Conservation (phyloP, 225 moss, liverwort and hornwort genomes). For the Bryum argenteum region DNA sequence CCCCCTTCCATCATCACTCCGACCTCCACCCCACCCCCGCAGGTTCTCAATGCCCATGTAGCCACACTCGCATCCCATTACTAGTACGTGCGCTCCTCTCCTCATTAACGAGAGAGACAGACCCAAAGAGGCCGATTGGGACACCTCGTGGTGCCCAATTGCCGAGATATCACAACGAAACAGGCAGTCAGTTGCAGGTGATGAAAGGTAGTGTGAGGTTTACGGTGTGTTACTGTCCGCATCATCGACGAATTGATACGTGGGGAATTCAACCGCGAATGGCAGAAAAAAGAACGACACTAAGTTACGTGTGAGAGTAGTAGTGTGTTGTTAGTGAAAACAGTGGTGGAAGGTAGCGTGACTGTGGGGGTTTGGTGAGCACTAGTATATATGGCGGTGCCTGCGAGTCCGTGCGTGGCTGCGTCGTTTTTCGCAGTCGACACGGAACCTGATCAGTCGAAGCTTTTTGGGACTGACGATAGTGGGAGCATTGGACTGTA, state of each 20-base stretch:
- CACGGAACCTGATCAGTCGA: slow-evolving; percentile 12
- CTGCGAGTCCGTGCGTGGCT: neutral
- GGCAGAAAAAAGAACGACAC: slow-evolving; percentile 40
- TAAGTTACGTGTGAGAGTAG: neutral
- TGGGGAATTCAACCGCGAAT: slow-evolving; percentile 23
- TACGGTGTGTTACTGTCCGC: neutral
- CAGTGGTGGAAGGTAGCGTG: too few species aligned
- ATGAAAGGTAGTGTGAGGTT: slow-evolving; percentile 19
- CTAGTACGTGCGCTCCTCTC: neutral
- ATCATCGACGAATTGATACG: neutral
- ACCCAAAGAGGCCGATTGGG: too few species aligned
- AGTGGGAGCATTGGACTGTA: slow-evolving; percentile 26
- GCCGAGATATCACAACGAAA: too few species aligned
- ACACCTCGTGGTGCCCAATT: neutral
- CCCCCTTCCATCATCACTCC: neutral
- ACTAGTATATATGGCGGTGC: slow-evolving; percentile 28
- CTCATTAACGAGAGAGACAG: too few species aligned
- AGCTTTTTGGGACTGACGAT: slow-evolving; percentile 33
- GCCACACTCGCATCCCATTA: neutral
- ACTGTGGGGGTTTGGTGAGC: too few species aligned
- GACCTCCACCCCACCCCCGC: neutral
- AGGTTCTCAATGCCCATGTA: neutral
- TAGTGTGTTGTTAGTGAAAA: too few species aligned
- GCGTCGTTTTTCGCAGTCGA: slow-evolving; percentile 1
- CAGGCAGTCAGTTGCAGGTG: neutral